These are phyloP conservation scores for Papiliotrema terrestris DNA, from an alignment of 1,284 basidiomycete genomes.

Conservation along the genomic window DNA sequence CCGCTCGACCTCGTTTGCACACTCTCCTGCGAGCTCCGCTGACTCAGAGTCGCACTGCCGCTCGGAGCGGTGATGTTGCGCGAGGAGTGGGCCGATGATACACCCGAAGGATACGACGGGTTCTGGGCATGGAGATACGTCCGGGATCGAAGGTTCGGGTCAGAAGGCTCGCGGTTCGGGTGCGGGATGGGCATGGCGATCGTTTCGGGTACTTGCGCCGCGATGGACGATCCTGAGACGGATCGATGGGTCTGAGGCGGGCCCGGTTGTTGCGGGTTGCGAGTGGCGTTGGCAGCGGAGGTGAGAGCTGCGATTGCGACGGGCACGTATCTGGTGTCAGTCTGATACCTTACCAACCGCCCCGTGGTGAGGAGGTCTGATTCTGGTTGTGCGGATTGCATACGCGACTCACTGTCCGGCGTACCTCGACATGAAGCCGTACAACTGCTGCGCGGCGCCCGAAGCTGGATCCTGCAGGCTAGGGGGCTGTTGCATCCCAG, in stretches of 20 bases:
- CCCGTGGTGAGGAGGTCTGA: too few species aligned
- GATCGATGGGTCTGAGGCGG: background rate
- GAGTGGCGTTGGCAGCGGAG: conserved; percentile 22
- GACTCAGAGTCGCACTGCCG: background rate
- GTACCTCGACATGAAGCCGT: conserved; percentile 31
- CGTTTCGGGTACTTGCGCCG: conserved; percentile 18
- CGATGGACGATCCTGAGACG: background rate
- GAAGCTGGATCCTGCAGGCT: conserved; percentile 43
- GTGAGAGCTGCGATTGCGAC: conserved; percentile 37
- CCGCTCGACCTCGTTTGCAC: conserved; percentile 5
- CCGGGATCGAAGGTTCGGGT: conserved; percentile 21
- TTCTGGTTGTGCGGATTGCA: too few species aligned
- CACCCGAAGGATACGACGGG: background rate
- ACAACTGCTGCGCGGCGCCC: conserved; percentile 40
- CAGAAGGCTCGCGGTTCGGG: conserved; percentile 15
- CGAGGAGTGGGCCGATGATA: background rate
- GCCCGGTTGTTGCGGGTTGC: conserved; percentile 1
- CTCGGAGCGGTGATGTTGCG: background rate
- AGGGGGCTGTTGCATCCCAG: conserved; percentile 33
- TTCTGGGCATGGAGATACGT: conserved; percentile 13
- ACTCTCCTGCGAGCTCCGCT: conserved; percentile 7
- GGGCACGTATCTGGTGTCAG: conserved; percentile 37
- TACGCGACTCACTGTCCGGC: conserved; percentile 38
- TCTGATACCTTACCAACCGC: background rate
- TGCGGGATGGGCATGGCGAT: conserved; percentile 35